Percentiles rank a stretch among this genome's conserved stretches.
These are phyloP conservation scores for Cucurbita moschata DNA, from an alignment of 306 rosid genomes.

Conservation along the genomic window DNA sequence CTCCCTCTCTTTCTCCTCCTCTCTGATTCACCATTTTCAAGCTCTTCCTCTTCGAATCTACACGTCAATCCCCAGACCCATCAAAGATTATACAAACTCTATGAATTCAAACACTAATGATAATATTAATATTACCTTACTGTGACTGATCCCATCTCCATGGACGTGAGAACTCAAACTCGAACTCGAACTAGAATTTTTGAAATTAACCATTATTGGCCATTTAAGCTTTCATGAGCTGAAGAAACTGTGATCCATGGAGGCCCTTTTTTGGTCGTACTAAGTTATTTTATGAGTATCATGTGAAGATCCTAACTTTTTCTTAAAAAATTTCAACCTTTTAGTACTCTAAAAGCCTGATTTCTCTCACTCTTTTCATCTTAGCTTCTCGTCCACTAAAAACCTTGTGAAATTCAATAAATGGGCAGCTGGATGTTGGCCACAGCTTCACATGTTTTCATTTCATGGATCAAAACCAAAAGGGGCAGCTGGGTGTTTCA, in stretches of 20 bases:
- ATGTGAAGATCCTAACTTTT: neutral
- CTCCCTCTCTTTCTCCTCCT: neutral
- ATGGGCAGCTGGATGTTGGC: neutral
- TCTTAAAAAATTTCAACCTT: neutral
- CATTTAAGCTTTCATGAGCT: neutral
- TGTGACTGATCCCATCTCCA: neutral
- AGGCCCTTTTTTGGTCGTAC: neutral
- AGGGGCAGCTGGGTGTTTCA: neutral
- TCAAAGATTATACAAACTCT: too few species aligned
- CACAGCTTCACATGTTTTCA: neutral
- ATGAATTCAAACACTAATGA: too few species aligned
- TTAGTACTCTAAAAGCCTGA: neutral
- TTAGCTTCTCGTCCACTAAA: too few species aligned
- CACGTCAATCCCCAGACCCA: neutral
- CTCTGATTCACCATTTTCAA: neutral
- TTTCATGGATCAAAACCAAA: neutral
- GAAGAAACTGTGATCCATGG: neutral
- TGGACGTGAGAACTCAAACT: neutral
- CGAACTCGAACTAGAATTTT: neutral
- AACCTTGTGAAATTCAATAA: neutral
- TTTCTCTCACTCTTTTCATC: neutral
- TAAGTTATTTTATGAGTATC: neutral
- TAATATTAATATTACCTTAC: neutral
- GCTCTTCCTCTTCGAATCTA: neutral
- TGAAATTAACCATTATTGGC: neutral